A percentile compares a stretch with the other conserved stretches of the same genome.
Evolutionary conservation across 2,329 filamentous ascomycete genomes (phyloP).

Genomic region (Diaporthe destruens): DNA sequence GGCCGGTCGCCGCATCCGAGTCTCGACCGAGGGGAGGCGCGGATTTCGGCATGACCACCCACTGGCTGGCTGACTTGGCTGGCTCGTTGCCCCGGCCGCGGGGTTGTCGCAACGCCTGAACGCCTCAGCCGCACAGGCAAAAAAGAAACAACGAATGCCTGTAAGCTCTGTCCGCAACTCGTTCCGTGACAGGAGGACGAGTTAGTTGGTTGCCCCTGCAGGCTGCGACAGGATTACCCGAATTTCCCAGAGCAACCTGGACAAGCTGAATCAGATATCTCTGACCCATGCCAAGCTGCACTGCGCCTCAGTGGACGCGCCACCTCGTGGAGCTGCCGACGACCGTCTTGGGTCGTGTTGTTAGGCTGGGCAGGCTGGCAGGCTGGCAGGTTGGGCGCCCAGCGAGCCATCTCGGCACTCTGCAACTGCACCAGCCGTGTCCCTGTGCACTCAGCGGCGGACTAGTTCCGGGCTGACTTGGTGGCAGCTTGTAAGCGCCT

Average conservation of each 20-base stretch:
- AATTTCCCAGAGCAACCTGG: background rate
- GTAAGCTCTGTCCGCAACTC: background rate
- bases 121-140: background rate
- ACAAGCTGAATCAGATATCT: conserved; percentile 20
- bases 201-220: background rate
- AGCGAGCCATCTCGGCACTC: conserved; percentile 9
- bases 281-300: conserved; percentile 13
- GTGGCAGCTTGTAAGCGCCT: conserved; percentile 27
- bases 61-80: background rate
- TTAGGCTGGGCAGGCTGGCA: too few species aligned
- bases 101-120: background rate
- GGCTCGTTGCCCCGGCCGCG: conserved; percentile 21
- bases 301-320: conserved; percentile 34
- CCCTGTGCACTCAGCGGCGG: background rate
- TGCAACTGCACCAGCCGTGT: conserved; percentile 13
- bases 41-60: conserved; percentile 22
- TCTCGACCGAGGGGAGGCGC: background rate
- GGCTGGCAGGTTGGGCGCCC: background rate
- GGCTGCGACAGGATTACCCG: background rate
- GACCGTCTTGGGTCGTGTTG: conserved; percentile 10
- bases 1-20: conserved; percentile 29
- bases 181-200: background rate
- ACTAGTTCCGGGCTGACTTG: conserved; percentile 12
- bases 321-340: conserved; percentile 29
- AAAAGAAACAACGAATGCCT: background rate